Evolutionary conservation across 495 filamentous ascomycete genomes (phyloP).

Genomic region (Hypoxylon lenormandii): DNA sequence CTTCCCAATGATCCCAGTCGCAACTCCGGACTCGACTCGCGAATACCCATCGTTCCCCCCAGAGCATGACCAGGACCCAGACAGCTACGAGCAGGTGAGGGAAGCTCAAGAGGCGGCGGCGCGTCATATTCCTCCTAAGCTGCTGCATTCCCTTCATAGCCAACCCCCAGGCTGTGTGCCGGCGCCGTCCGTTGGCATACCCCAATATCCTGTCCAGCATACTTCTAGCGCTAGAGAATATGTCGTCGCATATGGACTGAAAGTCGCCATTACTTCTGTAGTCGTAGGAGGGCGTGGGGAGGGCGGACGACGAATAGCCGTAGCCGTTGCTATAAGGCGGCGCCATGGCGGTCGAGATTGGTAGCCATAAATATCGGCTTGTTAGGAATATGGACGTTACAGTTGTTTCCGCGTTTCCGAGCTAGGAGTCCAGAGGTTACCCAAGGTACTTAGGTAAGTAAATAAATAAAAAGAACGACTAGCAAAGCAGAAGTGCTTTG

Average conservation of each 20-base stretch:
- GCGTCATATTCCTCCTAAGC: slow-evolving; percentile 58
- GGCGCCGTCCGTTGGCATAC: slow-evolving; percentile 52
- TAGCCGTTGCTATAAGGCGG: slow-evolving; percentile 54
- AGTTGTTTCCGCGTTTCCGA: background rate
- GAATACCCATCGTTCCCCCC: slow-evolving; percentile 88
- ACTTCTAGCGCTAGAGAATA: slow-evolving; percentile 22
- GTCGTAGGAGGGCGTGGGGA: slow-evolving; percentile 36
- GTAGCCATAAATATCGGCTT: slow-evolving; percentile 49
- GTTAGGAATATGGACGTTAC: no score
- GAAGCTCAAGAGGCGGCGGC: slow-evolving; percentile 65
- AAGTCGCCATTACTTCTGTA: slow-evolving; percentile 43
- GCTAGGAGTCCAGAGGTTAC: background rate
- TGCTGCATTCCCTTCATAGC: slow-evolving; percentile 47
- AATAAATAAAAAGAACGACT: no score
- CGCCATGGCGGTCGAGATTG: slow-evolving; percentile 49
- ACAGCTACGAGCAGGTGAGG: slow-evolving; percentile 73
- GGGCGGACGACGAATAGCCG: slow-evolving; percentile 38
- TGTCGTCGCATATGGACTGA: slow-evolving; percentile 52
- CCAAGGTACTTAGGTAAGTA: no score
- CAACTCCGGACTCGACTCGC: slow-evolving; percentile 74
- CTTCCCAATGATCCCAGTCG: slow-evolving; percentile 87
- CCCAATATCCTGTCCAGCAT: slow-evolving; percentile 52
- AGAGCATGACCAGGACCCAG: slow-evolving; percentile 84
- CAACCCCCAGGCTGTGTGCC: slow-evolving; percentile 47
- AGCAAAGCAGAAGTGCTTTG: no score